These are phyloP conservation scores for Phytopythium chamaehyphon DNA, from an alignment of 352 stramenopile genomes.

Conservation along the genomic window DNA sequence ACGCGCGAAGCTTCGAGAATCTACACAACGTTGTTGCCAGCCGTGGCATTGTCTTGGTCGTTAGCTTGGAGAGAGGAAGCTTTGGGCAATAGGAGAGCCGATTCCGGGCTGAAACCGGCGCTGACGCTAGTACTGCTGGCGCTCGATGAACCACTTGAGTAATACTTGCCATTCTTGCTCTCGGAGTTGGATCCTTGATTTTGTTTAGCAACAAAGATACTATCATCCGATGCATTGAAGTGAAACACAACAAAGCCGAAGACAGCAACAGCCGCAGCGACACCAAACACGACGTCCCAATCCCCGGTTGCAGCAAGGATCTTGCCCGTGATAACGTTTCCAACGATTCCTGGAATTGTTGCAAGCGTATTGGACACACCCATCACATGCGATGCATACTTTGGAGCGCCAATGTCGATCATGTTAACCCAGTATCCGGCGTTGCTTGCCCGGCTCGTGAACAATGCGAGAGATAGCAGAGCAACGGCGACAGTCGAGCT, in stretches of 20 bases:
- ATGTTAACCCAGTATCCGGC: slow-evolving; percentile 89
- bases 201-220: slow-evolving; percentile 33
- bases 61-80: background rate
- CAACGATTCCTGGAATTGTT: slow-evolving; percentile 80
- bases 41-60: background rate
- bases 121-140: background rate
- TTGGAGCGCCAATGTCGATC: slow-evolving; percentile 77
- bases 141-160: background rate
- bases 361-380: slow-evolving; percentile 83
- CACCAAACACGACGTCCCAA: slow-evolving; percentile 82
- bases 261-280: slow-evolving; percentile 61
- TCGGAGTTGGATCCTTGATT: background rate
- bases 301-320: slow-evolving; percentile 66
- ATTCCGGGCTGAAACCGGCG: background rate
- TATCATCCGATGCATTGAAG: slow-evolving; percentile 63
- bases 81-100: background rate
- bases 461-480: slow-evolving; percentile 69
- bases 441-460: slow-evolving; percentile 65
- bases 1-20: too few species aligned
- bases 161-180: background rate
- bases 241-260: slow-evolving; percentile 72
- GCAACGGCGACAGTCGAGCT: slow-evolving; percentile 42
- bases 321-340: slow-evolving; percentile 80
- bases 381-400: slow-evolving; percentile 81
- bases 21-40: background rate